Evolutionary conservation across 345 rosid species (phyloP).

Genomic region (Populus deltoides): DNA sequence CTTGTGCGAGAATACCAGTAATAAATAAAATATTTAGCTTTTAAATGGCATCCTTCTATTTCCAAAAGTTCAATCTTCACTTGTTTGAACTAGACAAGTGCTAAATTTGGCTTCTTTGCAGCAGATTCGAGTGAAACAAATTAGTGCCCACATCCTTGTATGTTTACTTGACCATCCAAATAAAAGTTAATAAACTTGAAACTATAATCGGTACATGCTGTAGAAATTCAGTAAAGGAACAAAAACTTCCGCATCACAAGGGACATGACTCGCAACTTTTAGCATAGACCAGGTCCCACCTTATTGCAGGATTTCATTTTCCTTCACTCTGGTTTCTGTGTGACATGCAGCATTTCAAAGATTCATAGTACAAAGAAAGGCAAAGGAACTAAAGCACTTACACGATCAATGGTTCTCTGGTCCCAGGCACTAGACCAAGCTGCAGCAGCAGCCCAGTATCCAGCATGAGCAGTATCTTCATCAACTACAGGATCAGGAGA

Average conservation of each 20-base stretch:
- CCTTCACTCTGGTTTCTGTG: not conserved
- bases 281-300: not conserved
- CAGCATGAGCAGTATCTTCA: slow-evolving; percentile 60
- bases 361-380: slow-evolving; percentile 1
- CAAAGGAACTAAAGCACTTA: slow-evolving; percentile 36
- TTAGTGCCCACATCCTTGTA: not conserved
- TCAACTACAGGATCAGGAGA: slow-evolving; percentile 44
- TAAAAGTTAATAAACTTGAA: not conserved
- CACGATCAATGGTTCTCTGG: slow-evolving; percentile 87
- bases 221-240: not conserved
- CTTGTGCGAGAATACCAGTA: not conserved
- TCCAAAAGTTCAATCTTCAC: not conserved
- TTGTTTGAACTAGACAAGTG: not conserved
- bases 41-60: not conserved
- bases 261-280: not conserved
- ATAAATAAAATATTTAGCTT: not conserved
- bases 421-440: slow-evolving; percentile 94
- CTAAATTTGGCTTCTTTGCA: not conserved
- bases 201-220: not conserved
- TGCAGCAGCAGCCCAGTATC: slow-evolving; percentile 96
- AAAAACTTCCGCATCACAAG: not conserved
- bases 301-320: not conserved
- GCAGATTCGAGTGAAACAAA: not conserved
- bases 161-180: not conserved
- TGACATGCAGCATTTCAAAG: not conserved